Conservation (phyloP, 2,329 filamentous ascomycete species). For the Ophiostoma sp. region DNA sequence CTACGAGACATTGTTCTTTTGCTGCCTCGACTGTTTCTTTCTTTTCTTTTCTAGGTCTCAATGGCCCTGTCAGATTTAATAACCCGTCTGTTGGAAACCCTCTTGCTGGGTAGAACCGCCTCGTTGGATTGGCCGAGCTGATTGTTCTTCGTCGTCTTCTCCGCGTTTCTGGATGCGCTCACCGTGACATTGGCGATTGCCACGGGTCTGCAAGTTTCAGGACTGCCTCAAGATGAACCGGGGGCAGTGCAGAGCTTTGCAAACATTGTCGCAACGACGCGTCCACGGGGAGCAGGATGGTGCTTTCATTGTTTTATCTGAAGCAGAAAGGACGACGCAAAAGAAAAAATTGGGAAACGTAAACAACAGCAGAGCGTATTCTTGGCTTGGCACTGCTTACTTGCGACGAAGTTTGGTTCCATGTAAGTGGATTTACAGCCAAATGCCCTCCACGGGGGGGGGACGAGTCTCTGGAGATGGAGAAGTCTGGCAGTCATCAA, state of each 20-base stretch:
- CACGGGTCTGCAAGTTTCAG: constrained; percentile 40
- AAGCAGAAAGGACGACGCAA: constrained; percentile 22
- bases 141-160: neutral
- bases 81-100: neutral
- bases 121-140: neutral
- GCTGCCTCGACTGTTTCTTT: neutral
- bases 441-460: neutral
- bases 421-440: neutral
- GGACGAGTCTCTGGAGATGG: neutral
- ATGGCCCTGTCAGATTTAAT: neutral
- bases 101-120: too few species aligned
- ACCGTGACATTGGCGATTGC: neutral
- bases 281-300: neutral
- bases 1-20: constrained; percentile 8
- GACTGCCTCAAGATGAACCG: constrained; percentile 42
- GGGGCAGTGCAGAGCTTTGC: constrained; percentile 13
- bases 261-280: neutral
- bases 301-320: neutral
- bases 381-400: constrained; percentile 10
- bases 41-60: neutral
- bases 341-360: neutral
- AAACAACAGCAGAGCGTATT: neutral
- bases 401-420: neutral
- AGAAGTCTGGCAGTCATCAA: neutral
- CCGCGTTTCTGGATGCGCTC: neutral